Evolutionary conservation across 2,329 filamentous ascomycete species (phyloP), one percentile per base, ranked within the genome.

Genomic region (Pseudocercospora crystallina): DNA sequence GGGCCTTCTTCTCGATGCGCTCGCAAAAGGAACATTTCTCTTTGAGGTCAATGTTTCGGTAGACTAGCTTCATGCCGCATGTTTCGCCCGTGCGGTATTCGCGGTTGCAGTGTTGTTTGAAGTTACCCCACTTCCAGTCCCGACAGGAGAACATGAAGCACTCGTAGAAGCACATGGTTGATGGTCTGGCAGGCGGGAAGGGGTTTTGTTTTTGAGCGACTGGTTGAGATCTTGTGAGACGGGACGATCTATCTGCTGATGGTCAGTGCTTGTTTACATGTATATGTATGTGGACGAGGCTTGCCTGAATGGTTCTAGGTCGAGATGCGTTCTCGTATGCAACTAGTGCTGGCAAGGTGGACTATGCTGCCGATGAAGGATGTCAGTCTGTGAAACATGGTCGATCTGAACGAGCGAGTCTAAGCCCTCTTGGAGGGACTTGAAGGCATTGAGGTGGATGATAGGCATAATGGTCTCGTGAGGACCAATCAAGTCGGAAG

Each of bases 81-180:
- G 92, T 96, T 78, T 97, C 92, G 65, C 92, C 92, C 61, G 89
- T 96, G 60, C 92, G 88, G 76, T 95, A 95, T 71, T 96, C 92
- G 73, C 90, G 90, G 72, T 87, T 86, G 80, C 92, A 97, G 70
- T 95, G 91, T 72, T 91, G 83, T 60, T 88, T 85, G 77, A 96
- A 96, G 75, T 86, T 87, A 60, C 89, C 88, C 91, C 91, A 97
- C 73, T 90, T 90, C 86, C 87, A 96, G 80, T 90, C 92, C 66
- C 88, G 87, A 75, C 92, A 97, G 51, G 73, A 73, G 81, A 88
- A 96, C 63, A 83, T 81, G 71, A 86, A 90, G 73, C 92, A 87
- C 66, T 96, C 90, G 78, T 91, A 97, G 79, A 94, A 96, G 77
- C 92, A 96, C 92, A 97, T 96, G 44, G 47, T 65, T 39, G 37